A percentile compares a stretch with the other conserved stretches of the same genome.
These are phyloP conservation scores for Myxozyma vanderwaltii DNA, from an alignment of 805 yeast genomes.

Conservation along the genomic window DNA sequence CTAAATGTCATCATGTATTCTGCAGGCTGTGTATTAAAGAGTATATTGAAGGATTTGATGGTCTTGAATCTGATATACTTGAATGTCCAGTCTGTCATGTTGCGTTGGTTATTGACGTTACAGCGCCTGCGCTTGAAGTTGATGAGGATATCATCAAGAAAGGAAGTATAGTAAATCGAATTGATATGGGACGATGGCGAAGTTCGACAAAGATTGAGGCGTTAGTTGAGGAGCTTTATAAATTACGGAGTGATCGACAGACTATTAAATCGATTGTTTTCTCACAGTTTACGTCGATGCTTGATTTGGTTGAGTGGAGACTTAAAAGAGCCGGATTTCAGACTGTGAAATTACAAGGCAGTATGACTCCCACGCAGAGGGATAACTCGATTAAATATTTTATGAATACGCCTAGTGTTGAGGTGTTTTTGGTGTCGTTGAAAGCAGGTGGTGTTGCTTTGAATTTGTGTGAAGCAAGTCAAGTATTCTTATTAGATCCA, in stretches of 20 bases:
- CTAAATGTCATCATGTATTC: slow-evolving; percentile 90
- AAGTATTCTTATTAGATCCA: slow-evolving; percentile 92
- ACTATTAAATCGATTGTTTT: slow-evolving; percentile 96
- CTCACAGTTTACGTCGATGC: slow-evolving; percentile 95
- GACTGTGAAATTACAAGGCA: slow-evolving; percentile 92
- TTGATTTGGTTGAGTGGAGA: slow-evolving; percentile 95
- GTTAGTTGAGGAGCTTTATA: slow-evolving; percentile 86
- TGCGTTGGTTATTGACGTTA: slow-evolving; percentile 83
- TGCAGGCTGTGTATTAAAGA: slow-evolving; percentile 92
- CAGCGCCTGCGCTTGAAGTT: slow-evolving; percentile 75
- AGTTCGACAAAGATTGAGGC: slow-evolving; percentile 98
- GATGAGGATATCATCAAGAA: slow-evolving; percentile 58
- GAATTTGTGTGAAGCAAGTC: slow-evolving; percentile 94
- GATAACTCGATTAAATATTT: slow-evolving; percentile 88
- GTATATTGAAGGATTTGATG: slow-evolving; percentile 66
- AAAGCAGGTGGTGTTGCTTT: slow-evolving; percentile 99
- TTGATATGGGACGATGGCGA: slow-evolving; percentile 81
- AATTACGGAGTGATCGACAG: slow-evolving; percentile 77
- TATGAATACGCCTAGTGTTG: slow-evolving; percentile 90
- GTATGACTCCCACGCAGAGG: slow-evolving; percentile 95
- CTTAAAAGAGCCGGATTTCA: slow-evolving; percentile 91
- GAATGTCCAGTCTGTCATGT: slow-evolving; percentile 97
- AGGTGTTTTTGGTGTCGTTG: slow-evolving; percentile 88
- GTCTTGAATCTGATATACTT: slow-evolving; percentile 57
- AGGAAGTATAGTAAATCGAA: slow-evolving; percentile 77